These are phyloP conservation scores for Cyberlindnera euphorbiae DNA, from an alignment of 805 yeast genomes.

Conservation along the genomic window DNA sequence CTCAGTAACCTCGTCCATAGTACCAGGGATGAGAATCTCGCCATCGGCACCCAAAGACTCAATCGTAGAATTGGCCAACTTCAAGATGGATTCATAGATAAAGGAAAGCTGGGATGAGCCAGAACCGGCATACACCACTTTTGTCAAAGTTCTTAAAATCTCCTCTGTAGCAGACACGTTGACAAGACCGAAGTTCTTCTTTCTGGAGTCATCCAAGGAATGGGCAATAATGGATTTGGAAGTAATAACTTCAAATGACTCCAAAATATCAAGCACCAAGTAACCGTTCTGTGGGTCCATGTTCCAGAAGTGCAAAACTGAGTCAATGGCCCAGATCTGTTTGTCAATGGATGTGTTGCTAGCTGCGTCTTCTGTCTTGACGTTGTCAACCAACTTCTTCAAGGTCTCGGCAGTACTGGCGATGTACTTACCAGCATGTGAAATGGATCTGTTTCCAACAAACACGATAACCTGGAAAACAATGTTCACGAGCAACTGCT, in stretches of 20 bases:
- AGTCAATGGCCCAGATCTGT: constrained; percentile 44
- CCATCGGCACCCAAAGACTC: constrained; percentile 16
- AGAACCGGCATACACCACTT: constrained; percentile 19
- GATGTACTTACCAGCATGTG: constrained; percentile 61
- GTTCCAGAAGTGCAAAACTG: constrained; percentile 62
- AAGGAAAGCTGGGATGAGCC: constrained; percentile 25
- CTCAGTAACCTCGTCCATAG: constrained; percentile 26
- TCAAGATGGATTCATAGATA: constrained; percentile 26
- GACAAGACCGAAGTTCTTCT: constrained; percentile 32
- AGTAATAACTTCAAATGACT: constrained; percentile 39
- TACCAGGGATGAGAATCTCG: constrained; percentile 26
- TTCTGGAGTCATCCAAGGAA: constrained; percentile 34
- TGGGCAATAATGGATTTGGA: constrained; percentile 38
- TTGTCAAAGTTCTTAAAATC: constrained; percentile 32
- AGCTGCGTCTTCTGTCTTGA: constrained; percentile 8
- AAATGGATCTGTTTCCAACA: constrained; percentile 84
- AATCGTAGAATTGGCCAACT: constrained; percentile 20
- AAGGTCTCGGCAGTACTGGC: constrained; percentile 35
- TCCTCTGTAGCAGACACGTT: constrained; percentile 45
- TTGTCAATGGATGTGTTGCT: too few species aligned
- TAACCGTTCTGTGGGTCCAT: constrained; percentile 61
- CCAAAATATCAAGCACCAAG: constrained; percentile 50
- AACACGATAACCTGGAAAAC: constrained; percentile 69
- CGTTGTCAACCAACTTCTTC: constrained; percentile 24
- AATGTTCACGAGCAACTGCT: constrained; percentile 50